These are phyloP conservation scores for Suhomyces chickasaworum DNA, from an alignment of 1,139 yeast species.

Conservation along the genomic window DNA sequence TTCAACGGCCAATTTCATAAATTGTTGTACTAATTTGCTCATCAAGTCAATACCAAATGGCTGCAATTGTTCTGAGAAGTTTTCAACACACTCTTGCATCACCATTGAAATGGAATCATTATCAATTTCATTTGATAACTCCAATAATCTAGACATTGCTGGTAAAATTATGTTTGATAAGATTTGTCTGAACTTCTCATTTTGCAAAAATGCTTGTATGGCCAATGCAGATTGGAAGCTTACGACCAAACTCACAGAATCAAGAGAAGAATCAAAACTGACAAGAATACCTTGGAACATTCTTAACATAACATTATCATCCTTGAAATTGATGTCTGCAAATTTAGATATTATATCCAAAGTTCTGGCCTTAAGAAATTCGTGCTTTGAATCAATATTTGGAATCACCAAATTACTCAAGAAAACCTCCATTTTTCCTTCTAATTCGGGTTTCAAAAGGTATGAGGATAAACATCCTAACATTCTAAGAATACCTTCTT, in stretches of 20 bases:
- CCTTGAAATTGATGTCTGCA: slow-evolving; percentile 60
- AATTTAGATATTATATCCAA: slow-evolving; percentile 76
- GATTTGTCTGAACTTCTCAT: slow-evolving; percentile 67
- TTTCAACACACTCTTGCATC: slow-evolving; percentile 94
- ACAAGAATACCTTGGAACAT: slow-evolving; percentile 69
- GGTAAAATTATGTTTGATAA: slow-evolving; percentile 71
- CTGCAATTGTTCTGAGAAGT: slow-evolving; percentile 81
- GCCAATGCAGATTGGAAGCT: slow-evolving; percentile 85
- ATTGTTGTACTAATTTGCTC: slow-evolving; percentile 76
- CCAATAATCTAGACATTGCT: slow-evolving; percentile 78
- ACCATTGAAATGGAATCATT: slow-evolving; percentile 86
- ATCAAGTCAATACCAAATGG: slow-evolving; percentile 92
- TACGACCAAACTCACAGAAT: slow-evolving; percentile 64
- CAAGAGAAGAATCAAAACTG: slow-evolving; percentile 50
- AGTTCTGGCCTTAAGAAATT: slow-evolving; percentile 82
- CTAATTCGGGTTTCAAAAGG: slow-evolving; percentile 55
- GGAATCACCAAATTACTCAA: slow-evolving; percentile 69
- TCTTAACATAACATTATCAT: slow-evolving; percentile 49
- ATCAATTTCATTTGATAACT: slow-evolving; percentile 79
- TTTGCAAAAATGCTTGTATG: slow-evolving; percentile 72
- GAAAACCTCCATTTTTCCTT: slow-evolving; percentile 68
- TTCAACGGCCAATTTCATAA: slow-evolving; percentile 72
- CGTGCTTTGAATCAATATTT: slow-evolving; percentile 61
- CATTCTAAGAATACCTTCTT: slow-evolving; percentile 80
- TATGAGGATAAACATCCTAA: slow-evolving; percentile 71